A percentile compares a stretch with the other conserved stretches of the same genome.
These are phyloP conservation scores for Elaeagnus macrophylla DNA, from an alignment of 306 rosid genomes.

Conservation along the genomic window DNA sequence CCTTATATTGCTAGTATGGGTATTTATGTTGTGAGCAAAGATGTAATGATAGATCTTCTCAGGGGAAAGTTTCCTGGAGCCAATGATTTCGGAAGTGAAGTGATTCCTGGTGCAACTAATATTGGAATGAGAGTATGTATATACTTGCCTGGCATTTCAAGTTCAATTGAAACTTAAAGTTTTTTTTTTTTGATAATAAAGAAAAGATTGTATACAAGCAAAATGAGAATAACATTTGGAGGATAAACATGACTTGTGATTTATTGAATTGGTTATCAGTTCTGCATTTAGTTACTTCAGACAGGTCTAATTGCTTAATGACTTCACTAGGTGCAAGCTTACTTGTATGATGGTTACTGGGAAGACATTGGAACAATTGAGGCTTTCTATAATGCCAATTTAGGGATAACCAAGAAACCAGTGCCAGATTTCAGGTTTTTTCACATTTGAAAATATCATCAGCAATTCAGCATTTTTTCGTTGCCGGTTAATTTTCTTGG, in stretches of 20 bases:
- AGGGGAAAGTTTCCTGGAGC: constrained; percentile 81
- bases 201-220: too few relatives aligned
- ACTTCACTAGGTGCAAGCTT: constrained; percentile 83
- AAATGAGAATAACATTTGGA: too few relatives aligned
- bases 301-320: constrained; percentile 13
- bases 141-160: not conserved
- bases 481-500: constrained; percentile 9
- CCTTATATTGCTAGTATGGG: constrained; percentile 99
- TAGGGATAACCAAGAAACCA: constrained; percentile 95
- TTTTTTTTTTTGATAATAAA: not conserved
- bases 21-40: constrained; percentile 90
- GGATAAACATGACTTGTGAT: not conserved
- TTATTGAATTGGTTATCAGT: not conserved
- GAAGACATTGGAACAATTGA: constrained; percentile 99
- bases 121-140: constrained; percentile 77
- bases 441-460: constrained; percentile 9
- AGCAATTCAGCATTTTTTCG: not conserved
- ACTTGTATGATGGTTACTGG: constrained; percentile 97
- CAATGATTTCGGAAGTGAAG: constrained; percentile 98
- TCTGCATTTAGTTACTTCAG: not conserved
- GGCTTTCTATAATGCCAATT: constrained; percentile 94
- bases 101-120: constrained; percentile 96
- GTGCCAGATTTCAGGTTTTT: constrained; percentile 91
- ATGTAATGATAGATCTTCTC: constrained; percentile 78
- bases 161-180: not conserved